Percentiles rank a stretch among this genome's conserved stretches.
These are phyloP conservation scores for Dalbergia oliveri DNA, from an alignment of 306 rosid species.

Conservation along the genomic window DNA sequence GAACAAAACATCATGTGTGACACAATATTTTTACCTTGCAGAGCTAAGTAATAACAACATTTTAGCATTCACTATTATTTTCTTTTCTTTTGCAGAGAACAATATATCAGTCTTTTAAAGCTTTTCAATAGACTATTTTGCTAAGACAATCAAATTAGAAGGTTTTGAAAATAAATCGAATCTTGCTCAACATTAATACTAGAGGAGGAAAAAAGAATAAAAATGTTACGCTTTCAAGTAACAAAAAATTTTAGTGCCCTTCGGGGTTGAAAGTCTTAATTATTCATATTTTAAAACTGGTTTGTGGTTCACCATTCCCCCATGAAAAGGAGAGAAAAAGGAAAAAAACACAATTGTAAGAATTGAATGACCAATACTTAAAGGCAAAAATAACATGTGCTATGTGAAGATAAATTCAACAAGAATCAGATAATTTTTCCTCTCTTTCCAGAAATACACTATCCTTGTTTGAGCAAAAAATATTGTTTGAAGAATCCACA, in stretches of 20 bases:
- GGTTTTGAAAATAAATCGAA: neutral
- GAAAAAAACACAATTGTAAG: no score
- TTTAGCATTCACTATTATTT: neutral
- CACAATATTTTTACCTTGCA: neutral
- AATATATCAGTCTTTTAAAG: neutral
- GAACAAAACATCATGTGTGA: slow-evolving; percentile 17
- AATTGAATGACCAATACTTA: no score
- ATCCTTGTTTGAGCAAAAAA: neutral
- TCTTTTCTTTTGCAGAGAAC: neutral
- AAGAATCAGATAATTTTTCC: neutral
- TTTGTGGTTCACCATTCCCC: no score
- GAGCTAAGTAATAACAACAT: slow-evolving; percentile 6
- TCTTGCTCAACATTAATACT: neutral
- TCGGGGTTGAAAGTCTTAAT: neutral
- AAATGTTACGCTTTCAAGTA: neutral
- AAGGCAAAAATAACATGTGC: no score
- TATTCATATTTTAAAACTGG: no score
- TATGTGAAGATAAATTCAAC: no score
- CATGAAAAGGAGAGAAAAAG: no score
- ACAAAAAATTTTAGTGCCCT: neutral
- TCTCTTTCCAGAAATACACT: slow-evolving; percentile 10
- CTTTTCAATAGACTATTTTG: neutral
- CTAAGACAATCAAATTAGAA: slow-evolving; percentile 14
- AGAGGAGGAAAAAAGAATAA: neutral
- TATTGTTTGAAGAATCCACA: neutral